phyloP scores from a whole-genome alignment of 1,284 basidiomycete species.

The Clitocybe nebularis region DNA sequence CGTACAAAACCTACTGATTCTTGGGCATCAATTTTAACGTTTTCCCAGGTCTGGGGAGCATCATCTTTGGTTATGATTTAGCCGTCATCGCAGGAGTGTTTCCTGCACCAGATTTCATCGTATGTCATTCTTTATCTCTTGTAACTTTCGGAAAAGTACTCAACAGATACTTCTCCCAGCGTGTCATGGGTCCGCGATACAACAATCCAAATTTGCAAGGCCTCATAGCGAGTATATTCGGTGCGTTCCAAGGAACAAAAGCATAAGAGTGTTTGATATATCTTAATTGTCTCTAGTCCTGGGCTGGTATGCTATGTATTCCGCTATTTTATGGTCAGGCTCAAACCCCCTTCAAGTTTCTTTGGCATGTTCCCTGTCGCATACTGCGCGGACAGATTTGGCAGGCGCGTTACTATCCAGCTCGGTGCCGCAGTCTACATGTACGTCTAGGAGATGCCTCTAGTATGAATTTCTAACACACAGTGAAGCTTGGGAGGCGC shows the following conservation, averaged over 20 bases:
- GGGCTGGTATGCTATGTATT: slow-evolving; percentile 24
- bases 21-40: slow-evolving; percentile 14
- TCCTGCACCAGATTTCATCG: slow-evolving; percentile 29
- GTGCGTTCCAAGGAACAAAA: too few relatives aligned
- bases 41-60: slow-evolving; percentile 38
- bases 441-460: slow-evolving; percentile 19
- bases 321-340: not conserved
- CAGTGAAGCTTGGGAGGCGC: slow-evolving; percentile 45
- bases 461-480: slow-evolving; percentile 7
- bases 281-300: slow-evolving; percentile 23
- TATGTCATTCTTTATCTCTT: slow-evolving; percentile 13
- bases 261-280: too few relatives aligned
- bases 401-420: slow-evolving; percentile 35
- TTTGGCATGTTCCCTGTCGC: slow-evolving; percentile 40
- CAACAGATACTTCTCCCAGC: slow-evolving; percentile 16
- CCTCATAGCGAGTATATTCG: slow-evolving; percentile 37
- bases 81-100: slow-evolving; percentile 39
- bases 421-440: slow-evolving; percentile 34
- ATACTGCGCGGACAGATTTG: slow-evolving; percentile 32
- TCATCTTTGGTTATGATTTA: slow-evolving; percentile 43
- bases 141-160: not conserved
- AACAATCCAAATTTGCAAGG: slow-evolving; percentile 30
- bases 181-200: slow-evolving; percentile 32
- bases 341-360: slow-evolving; percentile 21
- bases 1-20: too few relatives aligned